Conservation (phyloP, 116 monocot species). For the Thalassia testudinum region DNA sequence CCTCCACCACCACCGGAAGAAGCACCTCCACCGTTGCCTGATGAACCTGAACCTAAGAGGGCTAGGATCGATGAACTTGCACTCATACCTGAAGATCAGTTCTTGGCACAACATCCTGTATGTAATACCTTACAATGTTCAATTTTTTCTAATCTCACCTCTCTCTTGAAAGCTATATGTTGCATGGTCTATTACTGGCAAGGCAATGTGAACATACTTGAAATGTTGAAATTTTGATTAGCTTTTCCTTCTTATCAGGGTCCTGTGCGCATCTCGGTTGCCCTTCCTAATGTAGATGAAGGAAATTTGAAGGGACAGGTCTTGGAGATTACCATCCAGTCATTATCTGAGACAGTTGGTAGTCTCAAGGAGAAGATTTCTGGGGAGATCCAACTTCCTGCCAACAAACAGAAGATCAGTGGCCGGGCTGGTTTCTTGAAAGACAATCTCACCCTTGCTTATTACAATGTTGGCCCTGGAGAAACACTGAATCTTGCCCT, state of each 20-base stretch:
- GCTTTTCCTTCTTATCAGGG: constrained; percentile 33
- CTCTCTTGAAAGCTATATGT: neutral
- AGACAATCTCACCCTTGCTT: constrained; percentile 87
- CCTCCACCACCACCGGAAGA: constrained; percentile 62
- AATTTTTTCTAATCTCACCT: neutral
- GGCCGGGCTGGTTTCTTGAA: constrained; percentile 86
- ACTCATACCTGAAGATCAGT: constrained; percentile 85
- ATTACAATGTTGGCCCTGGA: constrained; percentile 75
- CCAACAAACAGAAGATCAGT: constrained; percentile 94
- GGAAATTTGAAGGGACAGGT: constrained; percentile 86
- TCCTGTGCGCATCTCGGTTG: constrained; percentile 49
- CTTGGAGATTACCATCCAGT: constrained; percentile 70
- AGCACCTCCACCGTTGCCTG: constrained; percentile 40
- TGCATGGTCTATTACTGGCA: neutral
- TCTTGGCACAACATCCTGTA: constrained; percentile 91
- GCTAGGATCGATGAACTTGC: constrained; percentile 53
- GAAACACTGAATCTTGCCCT: constrained; percentile 71
- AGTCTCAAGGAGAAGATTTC: constrained; percentile 98
- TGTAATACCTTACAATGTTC: neutral
- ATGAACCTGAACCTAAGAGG: constrained; percentile 93
- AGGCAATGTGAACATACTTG: no score
- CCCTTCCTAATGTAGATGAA: constrained; percentile 90
- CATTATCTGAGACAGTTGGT: constrained; percentile 73
- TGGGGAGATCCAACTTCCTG: constrained; percentile 86
- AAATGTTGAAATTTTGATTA: no score